phyloP scores from a whole-genome alignment of 805 yeast species.

The Helenozyma baotianmanensis region DNA sequence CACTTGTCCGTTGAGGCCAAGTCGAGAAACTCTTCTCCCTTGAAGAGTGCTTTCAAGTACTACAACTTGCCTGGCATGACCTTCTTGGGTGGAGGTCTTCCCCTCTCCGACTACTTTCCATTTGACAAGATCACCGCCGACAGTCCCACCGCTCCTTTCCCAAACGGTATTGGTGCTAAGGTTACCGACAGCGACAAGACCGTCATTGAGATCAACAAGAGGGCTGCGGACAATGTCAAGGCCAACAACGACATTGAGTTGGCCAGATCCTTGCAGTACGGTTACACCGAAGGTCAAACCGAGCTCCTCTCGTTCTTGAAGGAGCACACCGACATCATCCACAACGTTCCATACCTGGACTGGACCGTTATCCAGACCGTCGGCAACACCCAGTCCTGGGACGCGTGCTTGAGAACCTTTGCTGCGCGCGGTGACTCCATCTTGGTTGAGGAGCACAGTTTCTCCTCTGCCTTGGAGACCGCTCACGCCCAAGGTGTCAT shows the following conservation, averaged over 20 bases:
- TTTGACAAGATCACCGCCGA: slow-evolving; percentile 70
- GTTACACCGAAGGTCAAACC: slow-evolving; percentile 75
- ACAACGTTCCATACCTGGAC: slow-evolving; percentile 44
- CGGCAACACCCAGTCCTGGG: slow-evolving; percentile 93
- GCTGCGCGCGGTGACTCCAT: slow-evolving; percentile 77
- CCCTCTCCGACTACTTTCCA: slow-evolving; percentile 87
- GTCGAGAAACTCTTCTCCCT: slow-evolving; percentile 70
- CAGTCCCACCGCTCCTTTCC: slow-evolving; percentile 77
- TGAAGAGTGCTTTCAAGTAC: slow-evolving; percentile 81
- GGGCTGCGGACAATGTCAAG: slow-evolving; percentile 17
- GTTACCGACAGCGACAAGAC: slow-evolving; percentile 38
- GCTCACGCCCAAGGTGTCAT: slow-evolving; percentile 68
- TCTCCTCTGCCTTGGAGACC: slow-evolving; percentile 81
- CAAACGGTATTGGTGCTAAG: slow-evolving; percentile 70
- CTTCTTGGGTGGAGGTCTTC: slow-evolving; percentile 94
- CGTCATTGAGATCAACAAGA: slow-evolving; percentile 41
- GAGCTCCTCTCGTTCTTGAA: slow-evolving; percentile 63
- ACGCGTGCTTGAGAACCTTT: slow-evolving; percentile 73
- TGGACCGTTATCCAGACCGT: slow-evolving; percentile 71
- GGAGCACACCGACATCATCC: slow-evolving; percentile 64
- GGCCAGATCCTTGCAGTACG: slow-evolving; percentile 87
- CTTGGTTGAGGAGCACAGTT: slow-evolving; percentile 75
- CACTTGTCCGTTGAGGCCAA: slow-evolving; percentile 74
- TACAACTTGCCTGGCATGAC: slow-evolving; percentile 69
- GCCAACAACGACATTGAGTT: slow-evolving; percentile 57